Percentiles rank a stretch among this genome's conserved stretches.
phyloP scores from a whole-genome alignment of 805 yeast species.

The Starmerella floris region DNA sequence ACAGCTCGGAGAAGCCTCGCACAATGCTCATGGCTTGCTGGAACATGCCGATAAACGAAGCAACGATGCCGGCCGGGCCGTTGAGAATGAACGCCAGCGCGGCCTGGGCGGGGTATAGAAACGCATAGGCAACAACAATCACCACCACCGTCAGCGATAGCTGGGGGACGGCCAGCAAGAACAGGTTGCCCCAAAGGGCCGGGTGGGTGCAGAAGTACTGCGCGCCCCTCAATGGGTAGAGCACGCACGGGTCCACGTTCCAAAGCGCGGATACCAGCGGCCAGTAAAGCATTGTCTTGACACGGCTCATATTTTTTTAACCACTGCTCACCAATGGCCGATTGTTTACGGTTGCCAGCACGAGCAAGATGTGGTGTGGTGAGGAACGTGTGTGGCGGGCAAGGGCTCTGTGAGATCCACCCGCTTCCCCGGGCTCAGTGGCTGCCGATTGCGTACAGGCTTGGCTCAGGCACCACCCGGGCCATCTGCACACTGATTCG shows the following conservation, averaged over 20 bases:
- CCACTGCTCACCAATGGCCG: neutral
- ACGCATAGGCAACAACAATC: slow-evolving; percentile 28
- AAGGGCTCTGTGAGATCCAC: too few relatives aligned
- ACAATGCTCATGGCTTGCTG: slow-evolving; percentile 35
- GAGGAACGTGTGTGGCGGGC: too few relatives aligned
- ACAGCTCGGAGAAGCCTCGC: slow-evolving; percentile 31
- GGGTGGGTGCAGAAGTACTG: slow-evolving; percentile 32
- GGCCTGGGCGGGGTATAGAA: slow-evolving; percentile 37
- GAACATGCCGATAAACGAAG: slow-evolving; percentile 35
- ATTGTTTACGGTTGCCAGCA: too few relatives aligned
- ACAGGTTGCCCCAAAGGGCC: slow-evolving; percentile 36
- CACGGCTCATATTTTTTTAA: neutral
- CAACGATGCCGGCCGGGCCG: slow-evolving; percentile 40
- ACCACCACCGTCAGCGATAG: slow-evolving; percentile 30
- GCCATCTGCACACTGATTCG: too few relatives aligned
- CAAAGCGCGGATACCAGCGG: neutral
- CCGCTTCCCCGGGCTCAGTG: too few relatives aligned
- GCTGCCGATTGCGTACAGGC: too few relatives aligned
- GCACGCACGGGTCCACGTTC: slow-evolving; percentile 4
- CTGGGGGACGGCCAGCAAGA: slow-evolving; percentile 37
- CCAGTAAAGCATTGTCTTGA: slow-evolving; percentile 6
- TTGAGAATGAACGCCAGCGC: slow-evolving; percentile 32
- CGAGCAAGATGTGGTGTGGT: too few relatives aligned
- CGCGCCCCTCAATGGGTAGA: slow-evolving; percentile 32
- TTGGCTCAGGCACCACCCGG: too few relatives aligned